phyloP scores from a whole-genome alignment of 2,329 filamentous ascomycete species.

The Neoarthrinium moseri region DNA sequence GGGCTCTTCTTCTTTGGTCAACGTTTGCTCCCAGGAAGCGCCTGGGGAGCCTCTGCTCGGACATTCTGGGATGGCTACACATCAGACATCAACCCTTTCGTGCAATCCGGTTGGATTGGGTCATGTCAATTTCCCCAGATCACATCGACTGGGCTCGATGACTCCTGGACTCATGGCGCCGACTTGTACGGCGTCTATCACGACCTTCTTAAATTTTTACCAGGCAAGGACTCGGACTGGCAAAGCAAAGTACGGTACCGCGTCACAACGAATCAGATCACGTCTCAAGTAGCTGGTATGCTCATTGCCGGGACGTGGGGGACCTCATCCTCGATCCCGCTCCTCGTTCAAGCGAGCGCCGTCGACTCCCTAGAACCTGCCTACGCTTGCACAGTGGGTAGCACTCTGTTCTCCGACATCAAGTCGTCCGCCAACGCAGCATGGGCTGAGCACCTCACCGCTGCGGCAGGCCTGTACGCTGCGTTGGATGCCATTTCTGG shows the following conservation, averaged over 20 bases:
- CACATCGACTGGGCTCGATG: conserved; percentile 67
- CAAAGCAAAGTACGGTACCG: conserved; percentile 56
- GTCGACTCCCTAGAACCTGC: conserved; percentile 74
- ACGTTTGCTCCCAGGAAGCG: conserved; percentile 46
- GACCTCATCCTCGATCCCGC: conserved; percentile 35
- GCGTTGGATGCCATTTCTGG: conserved; percentile 68
- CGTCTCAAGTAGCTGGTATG: conserved; percentile 76
- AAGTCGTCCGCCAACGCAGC: conserved; percentile 39
- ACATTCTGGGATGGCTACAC: conserved; percentile 67
- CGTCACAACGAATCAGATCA: conserved; percentile 81
- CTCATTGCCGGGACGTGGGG: conserved; percentile 69
- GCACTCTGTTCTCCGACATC: conserved; percentile 40
- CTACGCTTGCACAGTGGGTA: conserved; percentile 62
- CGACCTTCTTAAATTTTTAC: conserved; percentile 66
- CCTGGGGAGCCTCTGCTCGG: conserved; percentile 37
- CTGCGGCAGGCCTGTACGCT: conserved; percentile 52
- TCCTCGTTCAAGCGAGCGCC: conserved; percentile 51
- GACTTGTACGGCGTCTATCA: conserved; percentile 78
- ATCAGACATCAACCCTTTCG: conserved; percentile 65
- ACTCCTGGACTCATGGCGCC: conserved; percentile 73
- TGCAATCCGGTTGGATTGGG: conserved; percentile 65
- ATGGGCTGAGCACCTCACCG: conserved; percentile 66
- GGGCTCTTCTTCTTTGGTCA: conserved; percentile 69
- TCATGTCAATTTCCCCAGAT: conserved; percentile 83
- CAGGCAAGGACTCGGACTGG: conserved; percentile 42